Base-by-base conservation (phyloP, 1,284 basidiomycete species). In the Rhodotorula sp. region DNA sequence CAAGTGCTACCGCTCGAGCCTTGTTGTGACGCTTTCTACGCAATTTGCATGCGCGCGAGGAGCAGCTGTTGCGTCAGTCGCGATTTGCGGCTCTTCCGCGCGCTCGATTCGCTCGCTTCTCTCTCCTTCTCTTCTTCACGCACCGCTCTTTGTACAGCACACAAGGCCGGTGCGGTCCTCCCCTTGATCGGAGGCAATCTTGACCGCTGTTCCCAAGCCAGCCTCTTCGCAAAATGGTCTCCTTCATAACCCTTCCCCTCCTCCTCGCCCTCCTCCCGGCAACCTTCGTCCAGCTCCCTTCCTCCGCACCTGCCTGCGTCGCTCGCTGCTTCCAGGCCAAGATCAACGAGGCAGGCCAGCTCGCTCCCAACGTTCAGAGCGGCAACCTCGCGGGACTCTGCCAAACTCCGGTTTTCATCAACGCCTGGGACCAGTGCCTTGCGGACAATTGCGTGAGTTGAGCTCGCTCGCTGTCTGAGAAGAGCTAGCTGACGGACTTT, bases 401-500 rank as follows among this genome's bases (percentile, higher is more conserved):
- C 47, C 22, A 31, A 28, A 51, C 50, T 0, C 1, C 20, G 1
- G 31, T 47, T 7, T 69, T 51, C 18, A 37, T 62, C 11, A 4
- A 31, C 10, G 68, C 68, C 10, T 69, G 47, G 57, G 53, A 62
- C 48, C 62, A 28, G 2, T 69, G 68, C 47, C 30, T 69, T 24
- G 18, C 31, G 7, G 68, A 69, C 30, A 59, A 69, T 57, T 65
- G 64, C 37, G 64, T 61, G 24, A 26, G 53, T 31, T 4, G 5
- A 9, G 4, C 11, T 22, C 30, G 2, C 24, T 11, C 4, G 24
- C 13, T 31, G 13, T n/a, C 3, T 13, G 34, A 22, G 24, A 24
- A 40, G 34, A n/a, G 22, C 20, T 7, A 20, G 20, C 30, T n/a
- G 26, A 51, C 53, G 60, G 30, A 31, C 60, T 53, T 4, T 4